A percentile compares a stretch with the other conserved stretches of the same genome.
Evolutionary conservation across 495 filamentous ascomycete species (phyloP).

Genomic region (Trichoderma asperelloides): DNA sequence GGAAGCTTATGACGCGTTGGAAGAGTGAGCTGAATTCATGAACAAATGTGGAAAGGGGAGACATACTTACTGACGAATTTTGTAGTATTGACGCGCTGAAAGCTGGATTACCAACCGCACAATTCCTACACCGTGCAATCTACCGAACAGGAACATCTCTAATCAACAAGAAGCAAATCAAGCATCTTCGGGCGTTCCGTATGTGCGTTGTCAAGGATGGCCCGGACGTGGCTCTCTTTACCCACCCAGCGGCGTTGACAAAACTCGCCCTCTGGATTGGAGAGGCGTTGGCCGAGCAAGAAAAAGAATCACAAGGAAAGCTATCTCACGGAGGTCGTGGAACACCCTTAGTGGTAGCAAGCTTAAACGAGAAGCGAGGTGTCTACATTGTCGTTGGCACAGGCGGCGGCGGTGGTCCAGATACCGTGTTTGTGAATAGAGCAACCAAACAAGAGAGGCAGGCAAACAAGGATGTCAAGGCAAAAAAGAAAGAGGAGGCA

Average conservation of each 20-base stretch:
- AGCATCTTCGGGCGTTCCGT: slow-evolving; percentile 81
- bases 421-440: slow-evolving; percentile 50
- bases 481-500: slow-evolving; percentile 49
- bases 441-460: slow-evolving; percentile 54
- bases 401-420: slow-evolving; percentile 67
- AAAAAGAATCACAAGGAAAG: slow-evolving; percentile 63
- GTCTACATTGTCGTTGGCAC: slow-evolving; percentile 86
- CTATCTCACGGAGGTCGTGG: slow-evolving; percentile 59
- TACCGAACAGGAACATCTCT: slow-evolving; percentile 85
- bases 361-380: slow-evolving; percentile 77
- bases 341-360: slow-evolving; percentile 81
- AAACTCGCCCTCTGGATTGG: slow-evolving; percentile 92
- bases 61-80: slow-evolving; percentile 16
- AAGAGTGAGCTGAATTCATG: slow-evolving; percentile 40
- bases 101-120: slow-evolving; percentile 68
- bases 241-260: slow-evolving; percentile 81
- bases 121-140: slow-evolving; percentile 85
- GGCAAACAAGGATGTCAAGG: slow-evolving; percentile 48
- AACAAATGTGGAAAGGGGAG: not conserved
- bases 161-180: slow-evolving; percentile 88
- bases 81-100: slow-evolving; percentile 64
- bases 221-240: slow-evolving; percentile 79
- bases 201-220: slow-evolving; percentile 95
- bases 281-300: slow-evolving; percentile 84
- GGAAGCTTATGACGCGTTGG: slow-evolving; percentile 86